These are phyloP conservation scores for Ophiostoma ulmi DNA, from an alignment of 2,329 filamentous ascomycete genomes.

Conservation along the genomic window DNA sequence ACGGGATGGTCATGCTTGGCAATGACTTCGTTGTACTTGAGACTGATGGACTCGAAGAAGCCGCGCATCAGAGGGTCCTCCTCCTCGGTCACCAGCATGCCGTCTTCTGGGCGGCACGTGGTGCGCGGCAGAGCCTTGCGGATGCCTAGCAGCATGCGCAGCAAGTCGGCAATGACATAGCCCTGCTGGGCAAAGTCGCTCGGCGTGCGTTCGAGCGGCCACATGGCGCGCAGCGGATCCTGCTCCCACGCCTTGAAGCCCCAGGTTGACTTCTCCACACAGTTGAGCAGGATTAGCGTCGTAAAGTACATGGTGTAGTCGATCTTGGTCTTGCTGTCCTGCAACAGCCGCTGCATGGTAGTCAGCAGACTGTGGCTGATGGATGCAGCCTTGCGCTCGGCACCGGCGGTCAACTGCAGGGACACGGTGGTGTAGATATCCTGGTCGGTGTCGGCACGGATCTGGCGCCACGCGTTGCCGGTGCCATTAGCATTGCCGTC, in stretches of 20 bases:
- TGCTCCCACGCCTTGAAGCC: conserved; percentile 64
- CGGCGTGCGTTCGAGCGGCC: conserved; percentile 58
- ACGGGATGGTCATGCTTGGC: conserved; percentile 48
- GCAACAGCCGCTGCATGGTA: conserved; percentile 56
- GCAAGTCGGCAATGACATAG: conserved; percentile 51
- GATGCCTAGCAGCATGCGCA: conserved; percentile 59
- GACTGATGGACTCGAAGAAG: conserved; percentile 53
- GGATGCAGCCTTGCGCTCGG: conserved; percentile 57
- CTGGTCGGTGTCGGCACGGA: conserved; percentile 50
- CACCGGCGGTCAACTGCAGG: conserved; percentile 59
- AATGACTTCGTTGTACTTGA: conserved; percentile 46
- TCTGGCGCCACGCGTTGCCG: conserved; percentile 37
- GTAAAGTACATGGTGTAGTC: conserved; percentile 59
- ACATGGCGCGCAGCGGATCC: conserved; percentile 52
- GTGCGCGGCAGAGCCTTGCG: conserved; percentile 55
- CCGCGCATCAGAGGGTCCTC: conserved; percentile 42
- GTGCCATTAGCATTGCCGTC: background rate
- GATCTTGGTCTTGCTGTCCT: conserved; percentile 56
- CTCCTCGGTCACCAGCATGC: conserved; percentile 45
- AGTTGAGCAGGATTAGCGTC: conserved; percentile 58
- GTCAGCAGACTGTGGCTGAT: conserved; percentile 55
- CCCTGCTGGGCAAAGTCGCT: conserved; percentile 55
- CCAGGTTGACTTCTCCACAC: conserved; percentile 64
- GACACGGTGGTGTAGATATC: conserved; percentile 58
- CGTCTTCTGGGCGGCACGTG: conserved; percentile 40